Evolutionary conservation across 1,139 yeast genomes (phyloP), one percentile per base, ranked within the genome.

Genomic region (Scheffersomyces segobiensis): DNA sequence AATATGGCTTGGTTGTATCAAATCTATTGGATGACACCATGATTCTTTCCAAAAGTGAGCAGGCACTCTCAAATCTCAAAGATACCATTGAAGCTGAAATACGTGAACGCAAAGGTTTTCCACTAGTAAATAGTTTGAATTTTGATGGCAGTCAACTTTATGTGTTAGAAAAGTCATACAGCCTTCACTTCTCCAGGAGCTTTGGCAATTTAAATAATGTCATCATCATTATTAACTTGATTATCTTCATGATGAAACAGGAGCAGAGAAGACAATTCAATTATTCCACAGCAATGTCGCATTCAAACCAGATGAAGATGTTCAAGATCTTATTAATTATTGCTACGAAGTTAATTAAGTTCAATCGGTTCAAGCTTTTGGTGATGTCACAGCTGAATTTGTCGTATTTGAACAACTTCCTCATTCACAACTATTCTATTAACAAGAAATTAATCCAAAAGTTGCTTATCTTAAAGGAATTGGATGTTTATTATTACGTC

Each of bases 31-130:
- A 80, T 55, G 79, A 79, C 60, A 68, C 82, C 1, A 76, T 80
- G 77, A 73, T 78, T 48, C 65, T 80, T 24, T 79, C 83, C 19
- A 80, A 80, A 60, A 79, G 79, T 59, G 83, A 81, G 52, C 79
- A 76, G 59, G 70, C 74, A 19, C 66, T 76, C 51, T 63, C 50
- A 20, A 20, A 61, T 52, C 42, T 39, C 52, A 48, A 52, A 54
- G 21, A 24, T 19, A 19, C 46, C 7, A 22, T 50, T 19, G n/a
- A 21, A n/a, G 10, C 20, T 47, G 22, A 21, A 14, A 42, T 42
- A 8, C 8, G 7, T 14, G 47, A 42, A 20, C 19, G 20, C 17
- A 22, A 52, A 7, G 42, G 54, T 46, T 60, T 60, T 2, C 53
- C 60, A n/a, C 59, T 57, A 49, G 55, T 59, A 18, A 53, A 57